Base-by-base conservation (phyloP, 1,284 basidiomycete species). In the Leccinum subspadiceum region DNA sequence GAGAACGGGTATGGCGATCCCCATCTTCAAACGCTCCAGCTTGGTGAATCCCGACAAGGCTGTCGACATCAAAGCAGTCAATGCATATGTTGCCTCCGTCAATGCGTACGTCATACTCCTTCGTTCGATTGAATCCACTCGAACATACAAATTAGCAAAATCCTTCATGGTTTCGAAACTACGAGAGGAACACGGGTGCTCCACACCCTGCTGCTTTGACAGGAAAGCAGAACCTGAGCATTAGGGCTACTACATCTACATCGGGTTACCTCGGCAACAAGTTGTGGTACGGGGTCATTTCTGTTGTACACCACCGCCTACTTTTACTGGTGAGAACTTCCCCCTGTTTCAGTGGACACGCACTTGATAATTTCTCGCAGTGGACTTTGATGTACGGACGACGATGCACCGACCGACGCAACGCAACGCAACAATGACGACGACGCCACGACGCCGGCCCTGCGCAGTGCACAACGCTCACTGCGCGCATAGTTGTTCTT, bases 241-340 rank as follows among this genome's bases (percentile, higher is more conserved):
- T 15, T 10, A 59, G 54, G 4, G 10, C 46, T 5, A 64, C 62
- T 35, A 1, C 59, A 13, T 57, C 76, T 31, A 31, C 31, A 31
- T 31, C 31, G 31, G 44, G 71, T 62, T 13, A 37, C 35, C 2
- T 67, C 4, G 0, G 6, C 1, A 24, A 5, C 7, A 0, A 31
- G 1, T 12, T 66, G 1, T 70, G 69, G 70, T 64, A 60, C 6
- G 69, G 66, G 10, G 12, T 4, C 6, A 64, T 70, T 6, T 56
- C 52, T 12, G 60, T 68, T 17, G 69, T 7, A 71, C 60, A 17
- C 70, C 70, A 26, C 0, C 59, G 2, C 2, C 8, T 0, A 6
- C 7, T 1, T 71, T 63, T 35, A 62, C 58, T 4, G 64, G 69
- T 65, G 50, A 60, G 59, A 22, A 31, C 35, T 46, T 50, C 9